A percentile compares a stretch with the other conserved stretches of the same genome.
These are phyloP conservation scores for Pyrus communis DNA, from an alignment of 306 rosid genomes.

Conservation along the genomic window DNA sequence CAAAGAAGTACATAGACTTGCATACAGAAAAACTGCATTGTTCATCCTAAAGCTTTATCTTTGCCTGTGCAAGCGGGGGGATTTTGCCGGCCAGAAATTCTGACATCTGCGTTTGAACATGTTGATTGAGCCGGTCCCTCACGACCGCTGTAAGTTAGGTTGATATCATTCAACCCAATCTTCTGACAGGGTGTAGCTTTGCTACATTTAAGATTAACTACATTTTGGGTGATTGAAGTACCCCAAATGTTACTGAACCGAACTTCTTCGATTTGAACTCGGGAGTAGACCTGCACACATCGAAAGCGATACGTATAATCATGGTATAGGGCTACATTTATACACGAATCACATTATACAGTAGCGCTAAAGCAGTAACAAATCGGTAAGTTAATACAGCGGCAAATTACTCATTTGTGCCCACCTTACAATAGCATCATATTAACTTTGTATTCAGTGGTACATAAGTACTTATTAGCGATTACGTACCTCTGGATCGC, in stretches of 20 bases:
- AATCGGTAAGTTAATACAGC: not conserved
- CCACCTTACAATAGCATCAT: too few relatives aligned
- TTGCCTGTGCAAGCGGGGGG: not conserved
- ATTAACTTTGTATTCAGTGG: too few relatives aligned
- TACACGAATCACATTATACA: not conserved
- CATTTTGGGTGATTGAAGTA: not conserved
- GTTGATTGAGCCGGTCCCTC: not conserved
- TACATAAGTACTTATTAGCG: too few relatives aligned
- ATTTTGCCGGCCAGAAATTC: not conserved
- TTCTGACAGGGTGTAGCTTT: constrained; percentile 6
- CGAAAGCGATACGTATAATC: not conserved
- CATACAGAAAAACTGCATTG: not conserved
- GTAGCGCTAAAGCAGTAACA: too few relatives aligned
- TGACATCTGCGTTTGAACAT: not conserved
- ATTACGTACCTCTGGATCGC: not conserved
- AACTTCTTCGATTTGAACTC: constrained; percentile 7
- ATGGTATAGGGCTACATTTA: not conserved
- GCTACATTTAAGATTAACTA: constrained; percentile 16
- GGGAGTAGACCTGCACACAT: constrained; percentile 1
- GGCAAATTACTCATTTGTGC: too few relatives aligned
- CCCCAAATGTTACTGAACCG: constrained; percentile 10
- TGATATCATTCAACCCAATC: constrained; percentile 2
- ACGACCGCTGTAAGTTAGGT: not conserved
- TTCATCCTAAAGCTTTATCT: too few relatives aligned
- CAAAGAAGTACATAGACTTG: not conserved